Percentiles rank a stretch among this genome's conserved stretches.
Evolutionary conservation across 352 stramenopile genomes (phyloP).

Genomic region (Phytopythium helicoides): DNA sequence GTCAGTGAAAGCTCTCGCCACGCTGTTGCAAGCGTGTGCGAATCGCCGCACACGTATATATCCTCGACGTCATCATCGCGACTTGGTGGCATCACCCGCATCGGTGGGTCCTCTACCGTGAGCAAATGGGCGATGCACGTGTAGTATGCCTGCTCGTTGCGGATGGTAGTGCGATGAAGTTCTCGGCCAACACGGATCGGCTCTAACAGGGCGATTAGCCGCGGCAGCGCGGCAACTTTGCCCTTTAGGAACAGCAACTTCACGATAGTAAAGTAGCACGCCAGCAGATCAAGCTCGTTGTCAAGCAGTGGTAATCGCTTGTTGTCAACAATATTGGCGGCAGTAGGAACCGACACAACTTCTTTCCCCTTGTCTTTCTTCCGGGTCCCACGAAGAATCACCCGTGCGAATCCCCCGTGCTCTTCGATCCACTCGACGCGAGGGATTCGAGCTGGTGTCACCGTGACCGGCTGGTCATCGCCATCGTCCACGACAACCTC

Average conservation of each 20-base stretch:
- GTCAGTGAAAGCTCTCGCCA: constrained; percentile 66
- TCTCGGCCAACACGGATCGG: constrained; percentile 49
- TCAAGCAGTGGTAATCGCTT: constrained; percentile 15
- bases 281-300: constrained; percentile 73
- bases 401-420: constrained; percentile 17
- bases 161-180: constrained; percentile 80
- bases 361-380: constrained; percentile 6
- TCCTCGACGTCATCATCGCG: constrained; percentile 14
- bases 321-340: constrained; percentile 2
- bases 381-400: constrained; percentile 5
- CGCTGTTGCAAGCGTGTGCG: constrained; percentile 86
- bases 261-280: constrained; percentile 75
- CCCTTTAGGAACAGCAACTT: constrained; percentile 83
- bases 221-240: constrained; percentile 37
- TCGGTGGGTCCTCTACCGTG: constrained; percentile 27
- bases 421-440: constrained; percentile 23
- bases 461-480: not conserved
- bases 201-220: constrained; percentile 62
- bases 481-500: not conserved
- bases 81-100: constrained; percentile 3
- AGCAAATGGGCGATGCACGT: constrained; percentile 83
- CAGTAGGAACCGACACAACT: constrained; percentile 5
- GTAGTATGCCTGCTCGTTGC: constrained; percentile 89
- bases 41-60: constrained; percentile 90
- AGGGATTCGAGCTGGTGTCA: not conserved